Evolutionary conservation across 2,329 filamentous ascomycete species (phyloP), one percentile per base, ranked within the genome.

Genomic region (Pyrenophora graminea): DNA sequence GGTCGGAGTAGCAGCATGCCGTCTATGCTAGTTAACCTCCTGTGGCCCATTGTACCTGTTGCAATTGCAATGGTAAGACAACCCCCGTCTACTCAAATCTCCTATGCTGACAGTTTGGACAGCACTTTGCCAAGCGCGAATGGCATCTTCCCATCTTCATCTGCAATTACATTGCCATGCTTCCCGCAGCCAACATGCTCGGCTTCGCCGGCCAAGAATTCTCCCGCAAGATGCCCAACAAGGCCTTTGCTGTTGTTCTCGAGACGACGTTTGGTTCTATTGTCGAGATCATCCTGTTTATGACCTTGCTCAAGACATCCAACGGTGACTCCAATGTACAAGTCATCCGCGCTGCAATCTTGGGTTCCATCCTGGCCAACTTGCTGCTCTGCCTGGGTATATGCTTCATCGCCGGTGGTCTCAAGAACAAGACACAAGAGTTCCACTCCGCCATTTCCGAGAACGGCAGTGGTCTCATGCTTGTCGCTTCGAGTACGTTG

Each of bases 211-310:
- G 87, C 12, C 84, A 87, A 58, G 86, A 90, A 67, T 74, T 90
- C 53, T 84, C 87, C 1, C 82, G 86, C 53, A 93, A 93, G 74
- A 74, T 93, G 49, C 88, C 88, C 27, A 63, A 66, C 33, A 89
- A 89, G 64, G 88, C 90, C 7, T 73, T 86, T 41, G 86, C 85
- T 21, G 80, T 89, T 9, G 70, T 89, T 37, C 55, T 82, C 8
- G 82, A 84, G 62, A 82, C 79, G 1, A 79, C 79, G 0, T 72
- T 91, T 44, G 89, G 88, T 2, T 89, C 88, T 0, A 75, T 91
- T 8, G 89, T 94, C 45, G 90, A 96, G 68, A 87, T 95, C 49
- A 83, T 95, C 39, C 76, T 95, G 25, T 94, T 95, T 74, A 87
- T 93, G 78, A 82, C 92, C 2, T 76, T 95, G 38, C 79, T 94